Evolutionary conservation across 257 asterid species (phyloP).

Genomic region (Lantana camara): DNA sequence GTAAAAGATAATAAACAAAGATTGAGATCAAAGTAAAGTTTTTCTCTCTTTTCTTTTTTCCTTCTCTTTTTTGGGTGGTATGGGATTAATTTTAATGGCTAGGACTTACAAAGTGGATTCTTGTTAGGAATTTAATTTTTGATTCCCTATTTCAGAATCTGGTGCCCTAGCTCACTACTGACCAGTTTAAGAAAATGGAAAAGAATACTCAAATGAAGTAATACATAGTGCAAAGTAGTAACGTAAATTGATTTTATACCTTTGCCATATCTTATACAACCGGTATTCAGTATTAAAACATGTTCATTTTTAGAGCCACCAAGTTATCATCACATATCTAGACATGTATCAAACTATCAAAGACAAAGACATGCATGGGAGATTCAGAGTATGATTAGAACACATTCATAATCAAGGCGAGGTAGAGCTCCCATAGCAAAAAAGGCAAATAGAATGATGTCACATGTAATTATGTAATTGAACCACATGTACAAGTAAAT

Average conservation of each 20-base stretch:
- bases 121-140: neutral
- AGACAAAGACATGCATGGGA: constrained; percentile 11
- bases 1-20: neutral
- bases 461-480: constrained; percentile 7
- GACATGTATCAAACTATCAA: too few relatives aligned
- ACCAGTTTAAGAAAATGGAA: neutral
- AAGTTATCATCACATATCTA: too few relatives aligned
- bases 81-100: too few relatives aligned
- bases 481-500: constrained; percentile 12
- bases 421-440: constrained; percentile 6
- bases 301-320: too few relatives aligned
- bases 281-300: too few relatives aligned
- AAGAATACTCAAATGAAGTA: too few relatives aligned
- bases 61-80: too few relatives aligned
- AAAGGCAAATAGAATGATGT: neutral
- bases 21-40: neutral
- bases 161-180: neutral
- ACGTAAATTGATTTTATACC: too few relatives aligned
- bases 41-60: neutral
- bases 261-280: too few relatives aligned
- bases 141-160: neutral
- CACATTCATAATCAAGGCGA: constrained; percentile 4
- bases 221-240: too few relatives aligned
- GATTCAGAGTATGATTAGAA: constrained; percentile 11
- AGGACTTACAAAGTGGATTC: too few relatives aligned